Conservation (phyloP, 768 basidiomycete genomes). For the Kwoniella botswanensis region DNA sequence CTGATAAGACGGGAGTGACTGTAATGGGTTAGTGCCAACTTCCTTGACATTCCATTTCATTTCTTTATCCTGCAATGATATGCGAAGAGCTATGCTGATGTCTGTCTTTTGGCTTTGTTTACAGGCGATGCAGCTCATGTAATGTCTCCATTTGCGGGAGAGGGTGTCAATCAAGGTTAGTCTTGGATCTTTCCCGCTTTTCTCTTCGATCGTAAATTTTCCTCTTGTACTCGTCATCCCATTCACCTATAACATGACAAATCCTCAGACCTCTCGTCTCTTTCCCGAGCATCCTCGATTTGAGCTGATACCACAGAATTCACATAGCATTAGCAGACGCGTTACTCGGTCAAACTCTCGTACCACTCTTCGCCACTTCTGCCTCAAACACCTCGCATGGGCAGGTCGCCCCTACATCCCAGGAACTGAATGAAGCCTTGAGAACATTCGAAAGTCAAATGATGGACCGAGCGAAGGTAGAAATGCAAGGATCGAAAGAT, state of each 20-base stretch:
- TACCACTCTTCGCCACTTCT: slow-evolving; percentile 10
- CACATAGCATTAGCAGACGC: slow-evolving; percentile 20
- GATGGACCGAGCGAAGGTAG: slow-evolving; percentile 17
- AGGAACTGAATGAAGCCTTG: slow-evolving; percentile 5
- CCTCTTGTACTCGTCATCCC: too few species aligned
- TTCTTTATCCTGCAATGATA: too few species aligned
- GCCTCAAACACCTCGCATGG: neutral
- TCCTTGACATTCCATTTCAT: neutral
- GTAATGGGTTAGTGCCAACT: slow-evolving; percentile 27
- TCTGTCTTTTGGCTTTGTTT: neutral
- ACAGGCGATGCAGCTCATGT: slow-evolving; percentile 60
- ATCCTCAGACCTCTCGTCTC: too few species aligned
- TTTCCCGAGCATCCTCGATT: neutral
- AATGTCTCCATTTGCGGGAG: slow-evolving; percentile 59
- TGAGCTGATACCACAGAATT: neutral
- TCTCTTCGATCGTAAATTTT: neutral
- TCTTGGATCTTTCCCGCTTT: neutral
- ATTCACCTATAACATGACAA: too few species aligned
- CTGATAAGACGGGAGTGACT: slow-evolving; percentile 33
- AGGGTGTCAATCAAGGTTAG: slow-evolving; percentile 57
- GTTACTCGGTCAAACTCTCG: slow-evolving; percentile 18
- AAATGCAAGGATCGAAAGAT: slow-evolving; percentile 8
- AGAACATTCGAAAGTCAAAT: slow-evolving; percentile 18
- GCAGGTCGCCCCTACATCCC: slow-evolving; percentile 1
- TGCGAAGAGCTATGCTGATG: neutral